Percentiles rank a stretch among this genome's conserved stretches.
These are phyloP conservation scores for Cenchrus americanus DNA, from an alignment of 176 grass and related monocot genomes.

Conservation along the genomic window DNA sequence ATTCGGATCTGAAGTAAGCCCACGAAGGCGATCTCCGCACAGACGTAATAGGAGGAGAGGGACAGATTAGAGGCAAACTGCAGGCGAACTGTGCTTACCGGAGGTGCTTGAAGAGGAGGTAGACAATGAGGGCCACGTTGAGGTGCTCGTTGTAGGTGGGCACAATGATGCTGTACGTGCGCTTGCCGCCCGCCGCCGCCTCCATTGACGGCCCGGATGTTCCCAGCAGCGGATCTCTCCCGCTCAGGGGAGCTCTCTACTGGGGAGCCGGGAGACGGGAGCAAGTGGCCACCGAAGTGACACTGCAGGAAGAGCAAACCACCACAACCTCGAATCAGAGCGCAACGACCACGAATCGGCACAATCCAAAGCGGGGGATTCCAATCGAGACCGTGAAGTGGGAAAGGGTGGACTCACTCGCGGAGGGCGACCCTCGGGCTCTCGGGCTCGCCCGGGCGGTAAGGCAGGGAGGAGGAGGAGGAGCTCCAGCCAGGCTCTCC, in stretches of 20 bases:
- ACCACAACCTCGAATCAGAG: too few species aligned
- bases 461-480: slow-evolving; percentile 22
- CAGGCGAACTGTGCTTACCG: slow-evolving; percentile 29
- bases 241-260: too few species aligned
- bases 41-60: background rate
- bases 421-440: slow-evolving; percentile 58
- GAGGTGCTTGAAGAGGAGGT: slow-evolving; percentile 92
- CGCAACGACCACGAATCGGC: too few species aligned
- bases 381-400: background rate
- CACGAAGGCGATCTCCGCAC: background rate
- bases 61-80: background rate
- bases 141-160: slow-evolving; percentile 97
- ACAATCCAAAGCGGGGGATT: too few species aligned
- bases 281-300: too few species aligned
- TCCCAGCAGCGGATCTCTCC: too few species aligned
- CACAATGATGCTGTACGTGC: slow-evolving; percentile 78
- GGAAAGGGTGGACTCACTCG: slow-evolving; percentile 29
- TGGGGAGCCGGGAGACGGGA: too few species aligned
- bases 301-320: background rate
- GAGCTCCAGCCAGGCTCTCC: slow-evolving; percentile 37
- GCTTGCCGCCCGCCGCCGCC: slow-evolving; percentile 23
- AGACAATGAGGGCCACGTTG: slow-evolving; percentile 83
- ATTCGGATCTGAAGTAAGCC: background rate
- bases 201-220: too few species aligned
- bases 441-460: slow-evolving; percentile 44